Conservation (phyloP, 1,284 basidiomycete genomes). For the Boletus calvinii region DNA sequence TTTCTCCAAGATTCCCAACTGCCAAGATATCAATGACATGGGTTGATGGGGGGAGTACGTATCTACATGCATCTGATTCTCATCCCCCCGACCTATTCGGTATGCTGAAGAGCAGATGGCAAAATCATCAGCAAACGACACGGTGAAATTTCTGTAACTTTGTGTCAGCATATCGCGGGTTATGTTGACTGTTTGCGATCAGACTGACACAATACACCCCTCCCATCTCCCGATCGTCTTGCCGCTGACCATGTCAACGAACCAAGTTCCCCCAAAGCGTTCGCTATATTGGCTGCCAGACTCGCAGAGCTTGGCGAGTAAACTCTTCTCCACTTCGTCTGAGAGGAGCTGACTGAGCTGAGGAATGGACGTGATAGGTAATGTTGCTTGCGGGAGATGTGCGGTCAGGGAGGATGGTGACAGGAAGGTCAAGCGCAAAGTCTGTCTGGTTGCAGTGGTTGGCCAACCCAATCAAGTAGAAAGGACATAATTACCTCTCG, state of each 20-base stretch:
- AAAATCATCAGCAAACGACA: conserved; percentile 50
- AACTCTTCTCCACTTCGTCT: conserved; percentile 68
- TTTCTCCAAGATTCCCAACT: conserved; percentile 44
- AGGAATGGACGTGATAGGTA: conserved; percentile 67
- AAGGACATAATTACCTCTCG: conserved; percentile 44
- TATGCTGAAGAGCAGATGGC: conserved; percentile 57
- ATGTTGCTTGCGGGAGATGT: conserved; percentile 72
- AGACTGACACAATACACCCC: conserved; percentile 66
- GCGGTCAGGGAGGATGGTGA: conserved; percentile 71
- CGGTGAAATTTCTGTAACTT: conserved; percentile 56
- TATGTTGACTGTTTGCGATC: conserved; percentile 3
- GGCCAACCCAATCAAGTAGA: not conserved
- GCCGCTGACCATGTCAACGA: conserved; percentile 63
- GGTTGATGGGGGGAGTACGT: conserved; percentile 39
- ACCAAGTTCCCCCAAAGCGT: conserved; percentile 65
- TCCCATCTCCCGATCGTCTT: conserved; percentile 79
- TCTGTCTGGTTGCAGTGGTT: conserved; percentile 47
- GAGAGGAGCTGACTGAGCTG: conserved; percentile 71
- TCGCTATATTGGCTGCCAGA: conserved; percentile 58
- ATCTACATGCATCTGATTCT: conserved; percentile 39
- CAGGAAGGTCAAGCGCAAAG: conserved; percentile 66
- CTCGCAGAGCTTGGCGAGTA: conserved; percentile 66
- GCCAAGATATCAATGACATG: conserved; percentile 49
- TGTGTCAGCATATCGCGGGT: conserved; percentile 7
- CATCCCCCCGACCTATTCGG: conserved; percentile 40